phyloP scores from a whole-genome alignment of 2,329 filamentous ascomycete species.

The Exserohilum rostratum region DNA sequence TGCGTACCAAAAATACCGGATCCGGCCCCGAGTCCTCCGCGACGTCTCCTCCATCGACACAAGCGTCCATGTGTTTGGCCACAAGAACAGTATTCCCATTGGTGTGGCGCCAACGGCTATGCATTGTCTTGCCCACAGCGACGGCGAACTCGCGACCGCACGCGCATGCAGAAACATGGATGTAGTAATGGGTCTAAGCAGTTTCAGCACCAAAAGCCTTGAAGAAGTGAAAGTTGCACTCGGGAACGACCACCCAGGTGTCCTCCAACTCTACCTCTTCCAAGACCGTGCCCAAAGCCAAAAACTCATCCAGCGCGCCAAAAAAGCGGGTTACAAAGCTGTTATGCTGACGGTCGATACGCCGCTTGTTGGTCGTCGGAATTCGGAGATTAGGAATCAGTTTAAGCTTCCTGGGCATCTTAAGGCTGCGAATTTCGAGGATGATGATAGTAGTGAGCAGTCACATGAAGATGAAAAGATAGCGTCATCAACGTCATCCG shows the following conservation, averaged over 20 bases:
- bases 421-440: constrained; percentile 29
- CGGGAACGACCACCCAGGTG: constrained; percentile 34
- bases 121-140: constrained; percentile 52
- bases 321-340: constrained; percentile 34
- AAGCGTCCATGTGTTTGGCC: constrained; percentile 27
- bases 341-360: constrained; percentile 36
- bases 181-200: constrained; percentile 48
- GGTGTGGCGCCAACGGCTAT: constrained; percentile 52
- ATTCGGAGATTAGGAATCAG: constrained; percentile 35
- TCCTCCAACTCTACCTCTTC: constrained; percentile 53
- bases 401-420: constrained; percentile 32
- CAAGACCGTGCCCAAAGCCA: constrained; percentile 29
- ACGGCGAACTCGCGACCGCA: constrained; percentile 53
- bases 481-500: too few species aligned
- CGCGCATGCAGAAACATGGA: constrained; percentile 48
- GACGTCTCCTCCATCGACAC: constrained; percentile 50
- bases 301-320: constrained; percentile 31
- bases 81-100: constrained; percentile 44
- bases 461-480: neutral
- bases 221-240: constrained; percentile 57
- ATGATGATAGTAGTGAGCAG: constrained; percentile 7
- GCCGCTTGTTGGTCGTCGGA: constrained; percentile 28
- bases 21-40: constrained; percentile 47
- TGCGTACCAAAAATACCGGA: constrained; percentile 41
- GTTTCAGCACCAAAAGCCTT: constrained; percentile 50